Base-by-base conservation (phyloP, 2,329 filamentous ascomycete species). In the Thermothelomyces thermophilus region DNA sequence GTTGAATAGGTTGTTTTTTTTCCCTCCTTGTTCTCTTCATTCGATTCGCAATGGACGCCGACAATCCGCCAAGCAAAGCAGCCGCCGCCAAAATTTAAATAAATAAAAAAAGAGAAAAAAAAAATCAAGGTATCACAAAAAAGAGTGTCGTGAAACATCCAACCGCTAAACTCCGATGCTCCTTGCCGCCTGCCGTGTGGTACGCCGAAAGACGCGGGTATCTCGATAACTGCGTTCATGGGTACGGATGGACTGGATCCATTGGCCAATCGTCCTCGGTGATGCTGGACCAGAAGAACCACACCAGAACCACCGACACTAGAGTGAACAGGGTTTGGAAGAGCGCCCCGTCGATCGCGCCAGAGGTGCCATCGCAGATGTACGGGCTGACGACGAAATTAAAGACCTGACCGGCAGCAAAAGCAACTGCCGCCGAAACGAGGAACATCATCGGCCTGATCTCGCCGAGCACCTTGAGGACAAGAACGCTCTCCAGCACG, bases 281-380 rank as follows among this genome's bases (percentile, higher is more conserved):
- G 62, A 98, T 98, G 71, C 90, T 96, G 41, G 90, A 95, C 93
- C 93, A 98, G 75, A 98, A 98, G 50, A 87, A 69, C 90, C 93
- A 98, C 57, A 96, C 72, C 70, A 82, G 82, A 16, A 88, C 76
- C 4, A 98, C 89, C 0, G 90, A 77, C 11, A 91, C 71, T 1
- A 96, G 74, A 0, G 90, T 97, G 71, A 98, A 97, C 6, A 97
- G 73, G 0, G 90, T 95, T 68, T 96, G 81, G 67, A 98, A 98
- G 1, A 98, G 70, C 5, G 91, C 82, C 43, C 93, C 93, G 64
- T 98, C 91, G 63, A 98, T 94, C 67, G 87, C 90, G 58, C 90
- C 89, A 36, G 74, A 64, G 0, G 90, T 87, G 39, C 88, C 88
- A 19, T 83, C 76, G 74, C 93, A 98, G 54, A 98, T 89, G 66